phyloP scores from a whole-genome alignment of 768 basidiomycete species.

The Plicaturopsis crispa region DNA sequence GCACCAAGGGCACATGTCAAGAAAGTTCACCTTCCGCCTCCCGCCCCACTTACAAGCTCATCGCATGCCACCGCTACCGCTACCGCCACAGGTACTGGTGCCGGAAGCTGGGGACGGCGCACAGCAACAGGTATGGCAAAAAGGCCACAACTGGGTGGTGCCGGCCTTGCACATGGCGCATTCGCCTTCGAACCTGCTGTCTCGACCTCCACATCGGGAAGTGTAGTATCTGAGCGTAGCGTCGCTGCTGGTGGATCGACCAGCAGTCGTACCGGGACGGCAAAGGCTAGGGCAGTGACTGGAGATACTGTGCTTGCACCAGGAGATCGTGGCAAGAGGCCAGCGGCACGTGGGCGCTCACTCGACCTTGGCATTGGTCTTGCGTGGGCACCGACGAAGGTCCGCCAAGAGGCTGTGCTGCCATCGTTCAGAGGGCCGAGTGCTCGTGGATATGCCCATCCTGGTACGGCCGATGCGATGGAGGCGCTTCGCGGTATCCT shows the following conservation, averaged over 20 bases:
- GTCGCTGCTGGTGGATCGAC: conserved; percentile 16
- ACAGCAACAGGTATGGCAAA: too few species aligned
- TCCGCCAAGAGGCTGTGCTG: conserved; percentile 49
- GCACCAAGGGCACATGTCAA: conserved; percentile 34
- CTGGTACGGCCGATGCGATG: conserved; percentile 24
- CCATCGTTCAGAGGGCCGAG: conserved; percentile 18
- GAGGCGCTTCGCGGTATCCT: conserved; percentile 26
- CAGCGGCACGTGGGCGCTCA: conserved; percentile 57
- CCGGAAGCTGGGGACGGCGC: conserved; percentile 22
- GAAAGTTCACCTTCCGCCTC: too few species aligned
- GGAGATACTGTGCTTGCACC: conserved; percentile 3
- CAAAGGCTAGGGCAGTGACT: conserved; percentile 5
- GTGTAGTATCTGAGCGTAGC: too few species aligned
- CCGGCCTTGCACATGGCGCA: conserved; percentile 43
- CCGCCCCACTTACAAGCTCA: too few species aligned
- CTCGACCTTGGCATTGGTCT: conserved; percentile 64
- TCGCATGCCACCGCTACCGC: conserved; percentile 19
- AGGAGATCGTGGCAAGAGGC: conserved; percentile 27
- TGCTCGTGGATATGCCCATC: conserved; percentile 1
- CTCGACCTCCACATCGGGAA: conserved; percentile 38
- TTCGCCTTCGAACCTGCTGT: conserved; percentile 68
- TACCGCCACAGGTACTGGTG: conserved; percentile 23
- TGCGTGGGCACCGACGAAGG: conserved; percentile 63
- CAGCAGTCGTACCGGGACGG: neutral
- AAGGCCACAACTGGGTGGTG: conserved; percentile 24